These are phyloP conservation scores for Fraxinus anomala DNA, from an alignment of 257 asterid species.

Conservation along the genomic window DNA sequence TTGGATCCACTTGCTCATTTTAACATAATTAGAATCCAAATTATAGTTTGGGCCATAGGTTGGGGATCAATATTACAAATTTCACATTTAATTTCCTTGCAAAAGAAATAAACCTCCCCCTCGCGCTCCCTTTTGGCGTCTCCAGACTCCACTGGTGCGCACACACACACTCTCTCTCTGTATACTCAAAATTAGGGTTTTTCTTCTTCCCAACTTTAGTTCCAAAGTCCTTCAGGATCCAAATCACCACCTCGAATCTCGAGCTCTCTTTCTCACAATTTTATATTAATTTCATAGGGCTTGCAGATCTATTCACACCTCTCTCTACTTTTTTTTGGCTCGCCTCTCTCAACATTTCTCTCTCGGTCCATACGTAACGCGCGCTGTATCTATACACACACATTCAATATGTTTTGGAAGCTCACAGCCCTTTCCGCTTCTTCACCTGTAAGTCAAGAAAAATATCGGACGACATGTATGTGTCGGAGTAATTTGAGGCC, in stretches of 20 bases:
- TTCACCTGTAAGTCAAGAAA: slow-evolving; percentile 73
- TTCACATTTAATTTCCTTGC: background rate
- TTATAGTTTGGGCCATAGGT: background rate
- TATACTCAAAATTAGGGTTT: slow-evolving; percentile 39
- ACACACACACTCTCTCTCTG: slow-evolving; percentile 23
- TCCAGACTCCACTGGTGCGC: slow-evolving; percentile 29
- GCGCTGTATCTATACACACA: slow-evolving; percentile 10
- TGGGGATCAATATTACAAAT: background rate
- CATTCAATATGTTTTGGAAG: slow-evolving; percentile 86
- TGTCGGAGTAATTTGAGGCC: background rate
- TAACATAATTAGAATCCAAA: background rate
- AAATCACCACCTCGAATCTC: slow-evolving; percentile 28
- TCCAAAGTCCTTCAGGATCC: slow-evolving; percentile 13
- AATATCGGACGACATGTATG: background rate
- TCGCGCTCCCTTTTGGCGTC: slow-evolving; percentile 44
- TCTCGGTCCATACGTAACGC: slow-evolving; percentile 21
- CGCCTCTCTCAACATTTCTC: slow-evolving; percentile 19
- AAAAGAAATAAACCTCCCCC: background rate
- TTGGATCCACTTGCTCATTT: too few relatives aligned
- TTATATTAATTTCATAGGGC: slow-evolving; percentile 42
- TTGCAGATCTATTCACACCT: slow-evolving; percentile 52
- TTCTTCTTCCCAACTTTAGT: slow-evolving; percentile 27
- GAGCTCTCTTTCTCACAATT: slow-evolving; percentile 17
- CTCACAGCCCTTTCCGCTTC: slow-evolving; percentile 81
- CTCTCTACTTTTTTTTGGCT: slow-evolving; percentile 13